These are phyloP conservation scores for Emmonsia crescens DNA, from an alignment of 2,329 filamentous ascomycete genomes.

Conservation along the genomic window DNA sequence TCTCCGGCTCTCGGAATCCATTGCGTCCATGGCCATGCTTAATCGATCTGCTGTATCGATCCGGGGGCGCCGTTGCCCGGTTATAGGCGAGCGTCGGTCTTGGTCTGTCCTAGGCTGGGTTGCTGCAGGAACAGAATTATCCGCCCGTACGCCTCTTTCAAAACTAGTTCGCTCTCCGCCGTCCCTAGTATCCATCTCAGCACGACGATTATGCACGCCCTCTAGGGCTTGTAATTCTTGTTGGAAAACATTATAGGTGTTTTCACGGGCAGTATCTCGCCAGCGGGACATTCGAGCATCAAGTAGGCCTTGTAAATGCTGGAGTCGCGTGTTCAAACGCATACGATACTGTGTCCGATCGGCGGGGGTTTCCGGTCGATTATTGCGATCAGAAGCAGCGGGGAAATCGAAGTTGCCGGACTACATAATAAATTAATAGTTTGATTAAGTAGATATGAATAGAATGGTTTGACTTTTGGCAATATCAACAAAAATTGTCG, in stretches of 20 bases:
- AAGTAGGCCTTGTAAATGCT: constrained; percentile 30
- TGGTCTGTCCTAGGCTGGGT: neutral
- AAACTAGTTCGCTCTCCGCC: neutral
- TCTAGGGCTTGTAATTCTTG: constrained; percentile 14
- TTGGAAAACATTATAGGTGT: constrained; percentile 20
- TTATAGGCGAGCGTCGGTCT: neutral
- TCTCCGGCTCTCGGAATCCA: neutral
- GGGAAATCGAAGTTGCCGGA: constrained; percentile 35
- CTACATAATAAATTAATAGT: constrained; percentile 17
- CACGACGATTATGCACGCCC: neutral
- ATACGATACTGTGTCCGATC: constrained; percentile 12
- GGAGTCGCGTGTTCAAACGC: constrained; percentile 15
- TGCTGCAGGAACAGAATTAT: neutral
- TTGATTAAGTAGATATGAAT: neutral
- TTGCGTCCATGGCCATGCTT: neutral
- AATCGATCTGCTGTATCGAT: neutral
- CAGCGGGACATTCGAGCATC: constrained; percentile 5
- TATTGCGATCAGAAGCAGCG: constrained; percentile 25
- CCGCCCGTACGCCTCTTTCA: neutral
- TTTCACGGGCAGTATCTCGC: constrained; percentile 20
- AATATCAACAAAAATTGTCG: neutral
- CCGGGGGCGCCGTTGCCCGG: neutral
- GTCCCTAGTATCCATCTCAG: neutral
- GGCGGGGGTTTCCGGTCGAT: constrained; percentile 13
- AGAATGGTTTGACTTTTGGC: neutral